Conservation (phyloP, 768 basidiomycete species). For the Leccinum incarnatum region DNA sequence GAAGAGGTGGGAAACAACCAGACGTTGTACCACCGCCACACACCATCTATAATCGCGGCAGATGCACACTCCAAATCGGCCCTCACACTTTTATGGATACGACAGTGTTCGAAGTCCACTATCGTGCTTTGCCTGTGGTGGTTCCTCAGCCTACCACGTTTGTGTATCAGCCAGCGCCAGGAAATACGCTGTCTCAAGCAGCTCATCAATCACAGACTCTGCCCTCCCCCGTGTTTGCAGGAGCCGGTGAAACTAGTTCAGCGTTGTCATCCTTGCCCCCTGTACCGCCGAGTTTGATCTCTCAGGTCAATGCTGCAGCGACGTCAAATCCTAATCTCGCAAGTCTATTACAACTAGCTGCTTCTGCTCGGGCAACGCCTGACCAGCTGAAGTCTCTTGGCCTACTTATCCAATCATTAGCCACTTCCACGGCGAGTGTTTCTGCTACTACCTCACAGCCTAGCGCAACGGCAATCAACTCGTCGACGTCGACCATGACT, state of each 20-base stretch:
- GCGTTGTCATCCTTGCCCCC: slow-evolving; percentile 44
- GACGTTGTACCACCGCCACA: slow-evolving; percentile 61
- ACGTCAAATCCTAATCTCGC: slow-evolving; percentile 65
- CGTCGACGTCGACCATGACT: slow-evolving; percentile 15
- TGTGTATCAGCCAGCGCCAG: slow-evolving; percentile 27
- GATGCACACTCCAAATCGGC: slow-evolving; percentile 70
- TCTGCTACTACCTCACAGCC: slow-evolving; percentile 9
- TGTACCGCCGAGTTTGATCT: slow-evolving; percentile 56
- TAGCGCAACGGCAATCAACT: background rate
- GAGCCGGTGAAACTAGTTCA: slow-evolving; percentile 36
- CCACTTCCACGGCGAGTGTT: slow-evolving; percentile 23
- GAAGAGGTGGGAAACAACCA: slow-evolving; percentile 55
- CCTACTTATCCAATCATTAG: slow-evolving; percentile 68
- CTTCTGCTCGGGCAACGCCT: slow-evolving; percentile 55
- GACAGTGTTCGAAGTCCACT: slow-evolving; percentile 70
- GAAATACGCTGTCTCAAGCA: slow-evolving; percentile 28
- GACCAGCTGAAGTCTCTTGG: slow-evolving; percentile 69
- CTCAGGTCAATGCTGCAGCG: slow-evolving; percentile 65
- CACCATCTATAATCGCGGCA: slow-evolving; percentile 61
- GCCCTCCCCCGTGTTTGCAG: slow-evolving; percentile 18
- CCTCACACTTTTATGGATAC: slow-evolving; percentile 73
- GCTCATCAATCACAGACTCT: slow-evolving; percentile 25
- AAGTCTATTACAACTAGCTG: slow-evolving; percentile 62
- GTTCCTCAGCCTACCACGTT: slow-evolving; percentile 24
- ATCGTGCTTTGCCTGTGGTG: slow-evolving; percentile 40